Evolutionary conservation across 129 eudicot genomes (phyloP).

Genomic region (Lactuca sativa): DNA sequence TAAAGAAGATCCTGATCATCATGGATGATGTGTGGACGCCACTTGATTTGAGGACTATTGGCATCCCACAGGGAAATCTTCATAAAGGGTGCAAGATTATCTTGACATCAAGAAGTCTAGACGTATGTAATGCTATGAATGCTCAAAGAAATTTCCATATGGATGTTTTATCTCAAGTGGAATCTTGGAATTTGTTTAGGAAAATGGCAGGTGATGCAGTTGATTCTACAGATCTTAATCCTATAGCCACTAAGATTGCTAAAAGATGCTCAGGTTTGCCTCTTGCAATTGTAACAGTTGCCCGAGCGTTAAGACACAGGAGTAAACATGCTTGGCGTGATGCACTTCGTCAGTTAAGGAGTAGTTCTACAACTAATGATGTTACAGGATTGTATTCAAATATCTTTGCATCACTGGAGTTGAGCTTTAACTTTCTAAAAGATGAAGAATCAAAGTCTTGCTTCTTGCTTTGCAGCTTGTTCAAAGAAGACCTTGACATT

Average conservation of each 20-base stretch:
- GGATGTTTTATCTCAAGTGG: slow-evolving; percentile 34
- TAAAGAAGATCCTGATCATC: slow-evolving; percentile 39
- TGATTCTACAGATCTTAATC: slow-evolving; percentile 30
- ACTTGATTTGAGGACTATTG: slow-evolving; percentile 38
- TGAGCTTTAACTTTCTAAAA: slow-evolving; percentile 43
- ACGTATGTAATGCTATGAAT: slow-evolving; percentile 46
- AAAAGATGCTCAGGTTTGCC: slow-evolving; percentile 43
- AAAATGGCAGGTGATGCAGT: slow-evolving; percentile 32
- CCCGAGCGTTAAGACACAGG: slow-evolving; percentile 40
- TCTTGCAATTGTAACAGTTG: slow-evolving; percentile 46
- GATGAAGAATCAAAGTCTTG: slow-evolving; percentile 38
- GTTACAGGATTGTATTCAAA: slow-evolving; percentile 45
- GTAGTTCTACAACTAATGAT: slow-evolving; percentile 33
- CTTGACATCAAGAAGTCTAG: slow-evolving; percentile 42
- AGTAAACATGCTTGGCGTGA: slow-evolving; percentile 45
- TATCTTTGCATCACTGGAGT: slow-evolving; percentile 35
- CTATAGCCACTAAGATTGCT: slow-evolving; percentile 36
- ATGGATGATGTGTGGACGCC: slow-evolving; percentile 46
- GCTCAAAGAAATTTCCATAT: slow-evolving; percentile 30
- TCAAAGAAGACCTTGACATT: slow-evolving; percentile 49
- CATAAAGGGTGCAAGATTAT: slow-evolving; percentile 48
- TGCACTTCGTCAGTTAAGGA: slow-evolving; percentile 35
- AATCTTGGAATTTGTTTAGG: slow-evolving; percentile 45
- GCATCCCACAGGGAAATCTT: slow-evolving; percentile 39
- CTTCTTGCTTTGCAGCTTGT: slow-evolving; percentile 49